These are phyloP conservation scores for Thuidium tamariscinum DNA, from an alignment of 225 moss, liverwort and hornwort species.

Conservation along the genomic window DNA sequence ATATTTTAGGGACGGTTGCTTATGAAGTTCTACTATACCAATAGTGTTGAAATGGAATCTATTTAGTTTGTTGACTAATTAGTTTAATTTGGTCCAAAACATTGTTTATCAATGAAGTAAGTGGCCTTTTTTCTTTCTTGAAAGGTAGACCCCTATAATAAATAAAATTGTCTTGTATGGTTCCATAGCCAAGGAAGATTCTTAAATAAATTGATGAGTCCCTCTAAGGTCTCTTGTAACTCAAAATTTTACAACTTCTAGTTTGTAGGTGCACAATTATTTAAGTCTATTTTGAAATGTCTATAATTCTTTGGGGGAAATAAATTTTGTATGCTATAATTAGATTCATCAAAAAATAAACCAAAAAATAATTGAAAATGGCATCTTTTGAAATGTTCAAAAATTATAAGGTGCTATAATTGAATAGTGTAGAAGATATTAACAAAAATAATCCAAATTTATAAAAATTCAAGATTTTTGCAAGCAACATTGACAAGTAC, in stretches of 20 bases:
- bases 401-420: no score
- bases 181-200: rapidly evolving
- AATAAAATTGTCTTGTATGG: neutral
- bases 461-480: no score
- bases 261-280: neutral
- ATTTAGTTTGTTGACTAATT: rapidly evolving
- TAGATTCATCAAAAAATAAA: no score
- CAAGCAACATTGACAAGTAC: no score
- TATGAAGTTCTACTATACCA: no score
- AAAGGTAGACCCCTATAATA: neutral
- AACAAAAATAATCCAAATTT: no score
- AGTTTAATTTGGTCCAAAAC: neutral
- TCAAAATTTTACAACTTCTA: neutral
- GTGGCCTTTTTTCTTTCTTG: neutral
- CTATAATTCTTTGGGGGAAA: neutral
- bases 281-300: neutral
- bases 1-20: no score
- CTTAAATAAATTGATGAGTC: neutral
- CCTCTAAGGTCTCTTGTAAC: rapidly evolving
- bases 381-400: no score
- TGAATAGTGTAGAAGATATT: no score
- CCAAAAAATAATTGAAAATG: no score
- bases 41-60: neutral
- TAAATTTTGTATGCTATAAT: neutral
- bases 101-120: neutral